Evolutionary conservation across 2,329 filamentous ascomycete genomes (phyloP).

Genomic region (Sporothrix brasiliensis): DNA sequence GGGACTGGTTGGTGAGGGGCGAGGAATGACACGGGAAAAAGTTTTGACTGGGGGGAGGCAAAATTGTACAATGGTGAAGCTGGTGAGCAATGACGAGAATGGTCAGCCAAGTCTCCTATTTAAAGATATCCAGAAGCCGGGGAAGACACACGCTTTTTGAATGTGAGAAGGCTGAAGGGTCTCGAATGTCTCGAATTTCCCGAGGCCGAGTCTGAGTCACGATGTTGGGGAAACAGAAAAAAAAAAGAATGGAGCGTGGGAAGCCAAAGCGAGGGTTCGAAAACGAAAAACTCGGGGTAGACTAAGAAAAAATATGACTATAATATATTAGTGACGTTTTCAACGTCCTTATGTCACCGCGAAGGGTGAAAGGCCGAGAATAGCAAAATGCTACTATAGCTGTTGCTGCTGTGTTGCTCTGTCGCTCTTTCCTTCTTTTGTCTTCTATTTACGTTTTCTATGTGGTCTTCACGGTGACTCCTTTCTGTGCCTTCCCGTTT

Average conservation of each 20-base stretch:
- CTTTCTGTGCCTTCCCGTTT: not conserved
- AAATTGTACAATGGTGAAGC: not conserved
- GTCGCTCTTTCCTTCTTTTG: not conserved
- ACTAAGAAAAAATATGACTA: conserved; percentile 22
- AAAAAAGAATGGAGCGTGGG: not conserved
- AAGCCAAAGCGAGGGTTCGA: conserved; percentile 15
- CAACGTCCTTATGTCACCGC: conserved; percentile 5
- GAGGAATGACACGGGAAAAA: conserved; percentile 20
- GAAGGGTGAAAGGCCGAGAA: conserved; percentile 2
- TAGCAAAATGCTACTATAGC: not conserved
- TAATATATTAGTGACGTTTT: conserved; percentile 9
- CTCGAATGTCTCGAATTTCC: conserved; percentile 3
- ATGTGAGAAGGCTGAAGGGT: not conserved
- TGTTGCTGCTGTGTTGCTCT: not conserved
- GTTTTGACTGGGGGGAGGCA: conserved; percentile 17
- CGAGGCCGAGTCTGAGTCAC: conserved; percentile 29
- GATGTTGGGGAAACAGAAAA: not conserved
- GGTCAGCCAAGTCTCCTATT: not conserved
- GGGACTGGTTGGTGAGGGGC: conserved; percentile 12
- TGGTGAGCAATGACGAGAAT: conserved; percentile 9
- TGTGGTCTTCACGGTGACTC: not conserved
- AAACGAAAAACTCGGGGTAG: conserved; percentile 22
- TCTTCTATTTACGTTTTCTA: not conserved
- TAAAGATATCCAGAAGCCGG: conserved; percentile 1
- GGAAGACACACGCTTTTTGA: not conserved